Base-by-base conservation (phyloP, 2,329 filamentous ascomycete genomes). In the Chaetomiaceae sp. region DNA sequence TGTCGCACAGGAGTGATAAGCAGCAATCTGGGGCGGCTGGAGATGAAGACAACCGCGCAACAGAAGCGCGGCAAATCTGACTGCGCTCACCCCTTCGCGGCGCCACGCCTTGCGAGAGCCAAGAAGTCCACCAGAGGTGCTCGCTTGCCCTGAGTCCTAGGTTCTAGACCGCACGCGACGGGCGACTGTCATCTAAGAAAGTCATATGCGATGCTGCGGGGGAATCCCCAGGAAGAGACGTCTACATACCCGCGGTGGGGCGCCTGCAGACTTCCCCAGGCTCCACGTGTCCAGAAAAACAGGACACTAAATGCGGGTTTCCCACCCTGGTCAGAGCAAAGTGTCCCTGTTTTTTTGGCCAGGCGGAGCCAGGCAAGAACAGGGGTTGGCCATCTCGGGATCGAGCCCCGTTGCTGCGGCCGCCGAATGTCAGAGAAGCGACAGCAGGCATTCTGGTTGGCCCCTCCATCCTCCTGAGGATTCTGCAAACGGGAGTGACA, bases 1-100 rank as follows among this genome's bases (percentile, higher is more conserved):
- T 44, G 38, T 36, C 26, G 29, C 50, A 45, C 39, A 56, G n/a
- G n/a, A n/a, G n/a, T n/a, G n/a, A 53, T 56, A 48, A 51, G 47
- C 36, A 41, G 38, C 46, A 50, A 46, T 45, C 41, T 46, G 27
- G 14, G 24, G 7, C 33, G 37, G 17, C 38, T 38, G 15, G 9
- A 33, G 19, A 22, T 32, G 24, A 19, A 36, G 15, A 34, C 43
- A 34, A 33, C 18, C 12, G 39, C 26, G 12, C 30, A 32, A 45
- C 24, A 47, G 17, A 19, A 20, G 29, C 27, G 32, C 46, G 43
- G 35, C 42, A 40, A 30, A 38, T 9, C 14, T 10, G 26, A 18
- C 26, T 37, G 29, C n/a, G 27, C 20, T 34, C 42, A 45, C 35
- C 14, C 42, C 42, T 18, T 22, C 4, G 27, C 19, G 19, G 29